These are phyloP conservation scores for Gentiana dahurica DNA, from an alignment of 257 asterid species.

Conservation along the genomic window DNA sequence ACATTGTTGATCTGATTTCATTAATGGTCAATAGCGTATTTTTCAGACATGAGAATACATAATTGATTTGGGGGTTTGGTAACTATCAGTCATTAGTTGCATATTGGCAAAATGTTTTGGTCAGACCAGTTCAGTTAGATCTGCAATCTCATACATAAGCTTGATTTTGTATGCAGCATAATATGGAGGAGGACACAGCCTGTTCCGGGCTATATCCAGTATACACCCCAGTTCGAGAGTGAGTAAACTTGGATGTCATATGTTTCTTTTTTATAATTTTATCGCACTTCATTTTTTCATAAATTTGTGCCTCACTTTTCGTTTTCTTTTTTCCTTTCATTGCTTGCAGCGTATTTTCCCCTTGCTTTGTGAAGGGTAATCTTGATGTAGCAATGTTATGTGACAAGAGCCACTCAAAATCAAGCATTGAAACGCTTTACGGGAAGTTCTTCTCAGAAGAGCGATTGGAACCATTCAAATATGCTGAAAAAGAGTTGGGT, in stretches of 20 bases:
- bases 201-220: conserved; percentile 21
- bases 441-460: conserved; percentile 37
- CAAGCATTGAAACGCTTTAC: conserved; percentile 26
- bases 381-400: conserved; percentile 15
- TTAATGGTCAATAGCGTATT: too few relatives aligned
- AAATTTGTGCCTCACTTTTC: too few relatives aligned
- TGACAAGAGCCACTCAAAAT: conserved; percentile 16
- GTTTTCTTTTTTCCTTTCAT: too few relatives aligned
- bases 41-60: too few relatives aligned
- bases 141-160: too few relatives aligned
- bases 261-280: not conserved
- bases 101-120: too few relatives aligned
- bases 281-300: too few relatives aligned
- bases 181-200: conserved; percentile 21
- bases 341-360: conserved; percentile 46
- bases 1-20: too few relatives aligned
- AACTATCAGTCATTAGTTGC: too few relatives aligned
- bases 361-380: conserved; percentile 23
- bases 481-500: conserved; percentile 26
- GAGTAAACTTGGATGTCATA: conserved; percentile 14
- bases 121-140: too few relatives aligned
- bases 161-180: conserved; percentile 12
- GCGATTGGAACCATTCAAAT: conserved; percentile 46
- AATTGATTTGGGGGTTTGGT: too few relatives aligned
- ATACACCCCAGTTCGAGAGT: conserved; percentile 68